phyloP scores from a whole-genome alignment of 495 filamentous ascomycete species.

The Xylaria telfairii region DNA sequence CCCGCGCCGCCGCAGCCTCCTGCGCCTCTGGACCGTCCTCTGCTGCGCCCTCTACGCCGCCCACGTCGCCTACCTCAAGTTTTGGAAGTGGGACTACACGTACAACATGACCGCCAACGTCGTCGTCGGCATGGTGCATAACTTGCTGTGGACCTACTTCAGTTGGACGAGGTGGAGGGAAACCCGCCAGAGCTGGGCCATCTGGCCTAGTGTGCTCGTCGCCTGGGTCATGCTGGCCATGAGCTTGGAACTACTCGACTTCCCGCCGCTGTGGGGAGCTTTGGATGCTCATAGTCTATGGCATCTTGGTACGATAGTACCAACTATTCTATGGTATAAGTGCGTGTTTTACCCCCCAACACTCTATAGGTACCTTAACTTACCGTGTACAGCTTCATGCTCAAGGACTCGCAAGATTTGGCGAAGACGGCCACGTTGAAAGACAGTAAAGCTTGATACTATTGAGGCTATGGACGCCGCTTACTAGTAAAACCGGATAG shows the following conservation, averaged over 20 bases:
- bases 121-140: constrained; percentile 77
- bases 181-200: constrained; percentile 74
- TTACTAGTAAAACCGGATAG: neutral
- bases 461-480: neutral
- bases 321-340: constrained; percentile 94
- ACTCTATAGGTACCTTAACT: no score
- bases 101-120: constrained; percentile 99
- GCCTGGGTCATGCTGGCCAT: constrained; percentile 91
- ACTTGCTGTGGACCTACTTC: constrained; percentile 85
- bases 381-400: constrained; percentile 65
- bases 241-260: constrained; percentile 94
- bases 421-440: constrained; percentile 50
- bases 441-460: constrained; percentile 36
- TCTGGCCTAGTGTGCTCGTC: constrained; percentile 92
- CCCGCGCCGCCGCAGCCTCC: constrained; percentile 60
- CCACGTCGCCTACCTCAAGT: constrained; percentile 84
- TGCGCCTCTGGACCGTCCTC: constrained; percentile 74
- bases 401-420: constrained; percentile 77
- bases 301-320: constrained; percentile 91
- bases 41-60: constrained; percentile 74
- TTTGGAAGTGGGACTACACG: constrained; percentile 89
- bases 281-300: constrained; percentile 95
- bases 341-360: constrained; percentile 57
- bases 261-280: constrained; percentile 80
- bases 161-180: constrained; percentile 75